Evolutionary conservation across 148 eudicot genomes (phyloP), one percentile per base, ranked within the genome.

Genomic region (Persicaria tinctoria): DNA sequence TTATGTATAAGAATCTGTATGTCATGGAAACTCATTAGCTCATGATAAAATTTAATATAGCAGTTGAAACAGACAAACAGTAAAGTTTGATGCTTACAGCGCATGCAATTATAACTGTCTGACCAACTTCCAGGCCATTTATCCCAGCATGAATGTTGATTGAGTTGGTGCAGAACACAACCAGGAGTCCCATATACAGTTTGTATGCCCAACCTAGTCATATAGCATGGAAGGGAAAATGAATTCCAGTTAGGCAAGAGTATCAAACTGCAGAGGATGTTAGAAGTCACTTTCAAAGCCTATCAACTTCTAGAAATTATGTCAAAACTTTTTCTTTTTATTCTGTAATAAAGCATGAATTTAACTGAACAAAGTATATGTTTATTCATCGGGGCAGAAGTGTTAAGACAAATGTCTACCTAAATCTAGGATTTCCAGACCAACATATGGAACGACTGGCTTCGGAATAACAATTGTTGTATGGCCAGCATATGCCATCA

Each of bases 401-500:
- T 66, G 17, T 6, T 66, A 5, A 66, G 48, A 41, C 70, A 66
- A 44, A 41, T 4, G 70, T 41, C 47, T 87, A 95, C 98, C 98
- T 78, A 95, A 82, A 84, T 95, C 98, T 82, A 91, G 80, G 69
- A 95, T 77, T 68, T 90, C 90, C 27, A 85, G 59, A 64, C 97
- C 96, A 78, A 95, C 82, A 81, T 87, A 90, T 38, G 88, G 84
- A 75, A 84, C 80, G 56, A 95, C 87, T 73, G 98, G 98, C 84
- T 92, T 95, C 76, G 98, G 98, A 68, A 95, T 89, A 74, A 92
- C 75, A 64, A 92, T 90, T 49, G 93, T 88, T 76, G 98, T 95
- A 82, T 95, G 98, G 63, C 98, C 98, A 77, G 98, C 97, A 86
- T 95, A 95, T 51, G 98, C 98, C 98, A 95, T 92, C 89, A 92